Base-by-base conservation (phyloP, 2,329 filamentous ascomycete genomes). In the Aspergillus ibericus region DNA sequence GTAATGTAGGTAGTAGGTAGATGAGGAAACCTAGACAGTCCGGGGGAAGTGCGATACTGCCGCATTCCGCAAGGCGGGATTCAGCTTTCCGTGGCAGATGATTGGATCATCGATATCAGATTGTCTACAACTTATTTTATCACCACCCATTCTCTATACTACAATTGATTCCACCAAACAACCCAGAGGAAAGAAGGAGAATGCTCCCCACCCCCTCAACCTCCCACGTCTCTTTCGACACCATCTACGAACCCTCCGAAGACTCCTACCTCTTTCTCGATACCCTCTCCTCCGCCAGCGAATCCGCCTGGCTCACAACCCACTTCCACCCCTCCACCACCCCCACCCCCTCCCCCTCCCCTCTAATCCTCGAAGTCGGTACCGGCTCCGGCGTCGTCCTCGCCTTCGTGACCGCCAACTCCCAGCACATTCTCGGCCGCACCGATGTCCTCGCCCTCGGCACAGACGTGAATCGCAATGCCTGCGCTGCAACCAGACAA, bases 251-350 rank as follows among this genome's bases (percentile, higher is more conserved):
- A 72, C 95, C 95, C 35, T 89, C 93, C 10, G 95, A 99, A 77
- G 95, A 99, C 79, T 97, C 93, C 5, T 99, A 92, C 72, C 85
- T 99, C 46, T 84, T 99, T 50, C 85, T 99, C 29, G 93, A 99
- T 78, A 96, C 93, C 0, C 83, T 99, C 46, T 93, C 93, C 0
- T 89, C 88, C 1, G 59, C 80, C 0, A 73, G 83, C 2, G 92
- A 96, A 76, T 85, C 81, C 4, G 66, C 78, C 22, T 96, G 92
- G 74, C 85, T 97, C 18, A 80, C 81, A 16, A 58, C 76, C 5
- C 85, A 84, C 44, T 96, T 96, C 71, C 58, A 60, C 67, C n/a
- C 18, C 44, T 29, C 56, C n/a, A 46, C 54, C 7, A 16, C 51
- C 38, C 51, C 50, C 8, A 44, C 54, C 4, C 15, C 51, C 38